Evolutionary conservation across 1,139 yeast genomes (phyloP), one percentile per base, ranked within the genome.

Genomic region (Debaryomyces nepalensis): DNA sequence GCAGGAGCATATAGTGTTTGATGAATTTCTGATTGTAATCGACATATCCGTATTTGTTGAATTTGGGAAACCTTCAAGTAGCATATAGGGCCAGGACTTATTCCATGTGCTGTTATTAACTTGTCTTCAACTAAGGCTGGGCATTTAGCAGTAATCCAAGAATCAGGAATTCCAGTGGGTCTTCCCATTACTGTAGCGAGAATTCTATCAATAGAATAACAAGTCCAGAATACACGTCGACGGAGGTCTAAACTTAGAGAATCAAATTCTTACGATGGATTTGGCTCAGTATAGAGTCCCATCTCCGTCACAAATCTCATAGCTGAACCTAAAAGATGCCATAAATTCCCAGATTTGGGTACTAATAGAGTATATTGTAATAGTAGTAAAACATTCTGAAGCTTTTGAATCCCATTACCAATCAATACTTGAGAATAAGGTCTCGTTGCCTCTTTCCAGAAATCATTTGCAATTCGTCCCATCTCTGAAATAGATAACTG

Each of bases 291-390:
- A 33, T 47, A 39, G 5, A 47, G 46, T 8, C 48, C 45, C 51
- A 47, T 41, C 34, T 47, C 51, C 4, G 48, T 47, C 11, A 48
- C 51, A 14, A 41, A 37, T 20, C 49, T 39, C 48, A 46, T 44
- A 7, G 48, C 49, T 2, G 51, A 38, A 19, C 51, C 51, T 4
- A 49, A 43, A 20, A 47, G 42, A 5, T 47, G 48, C 49, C 51
- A 46, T 18, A 47, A 34, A 27, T 47, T 47, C 4, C 51, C 51
- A 7, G 51, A 41, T 22, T 41, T 46, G 10, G 51, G 51, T 5
- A 47, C 51, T 34, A 47, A 40, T 32, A 47, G 30, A 19, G 47
- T 44, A 31, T 47, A 47, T 32, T 47, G 51, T 14, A 47, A 26
- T 14, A 42, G 18, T 10, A 47, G 27, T 12, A 47, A 33, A 14